Evolutionary conservation across 2,329 filamentous ascomycete genomes (phyloP).

Genomic region (Stagonosporopsis rhizophila): DNA sequence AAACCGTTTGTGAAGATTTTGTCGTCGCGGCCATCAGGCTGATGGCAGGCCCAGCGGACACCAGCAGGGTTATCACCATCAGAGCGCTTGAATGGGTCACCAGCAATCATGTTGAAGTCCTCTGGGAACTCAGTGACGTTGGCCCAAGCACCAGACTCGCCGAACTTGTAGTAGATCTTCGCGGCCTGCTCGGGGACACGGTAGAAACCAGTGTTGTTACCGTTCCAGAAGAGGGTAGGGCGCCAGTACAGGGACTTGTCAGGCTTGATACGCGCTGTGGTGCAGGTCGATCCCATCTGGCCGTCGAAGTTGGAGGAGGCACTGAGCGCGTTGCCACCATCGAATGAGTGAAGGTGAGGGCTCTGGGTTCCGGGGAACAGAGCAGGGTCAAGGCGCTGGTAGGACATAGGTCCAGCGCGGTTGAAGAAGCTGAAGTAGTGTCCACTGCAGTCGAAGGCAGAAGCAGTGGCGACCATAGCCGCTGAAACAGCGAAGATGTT

Average conservation of each 20-base stretch:
- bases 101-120: constrained; percentile 48
- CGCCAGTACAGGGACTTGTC: constrained; percentile 51
- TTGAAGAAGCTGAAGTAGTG: constrained; percentile 51
- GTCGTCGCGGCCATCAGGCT: constrained; percentile 31
- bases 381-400: constrained; percentile 47
- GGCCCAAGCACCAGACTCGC: constrained; percentile 42
- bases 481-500: constrained; percentile 39
- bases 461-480: constrained; percentile 39
- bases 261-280: constrained; percentile 47
- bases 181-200: constrained; percentile 45
- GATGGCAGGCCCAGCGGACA: constrained; percentile 45
- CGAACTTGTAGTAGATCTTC: constrained; percentile 51
- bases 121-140: constrained; percentile 48
- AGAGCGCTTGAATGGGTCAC: constrained; percentile 39
- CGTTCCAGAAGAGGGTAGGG: constrained; percentile 47
- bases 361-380: constrained; percentile 42
- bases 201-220: constrained; percentile 46
- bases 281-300: constrained; percentile 43
- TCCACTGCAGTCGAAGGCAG: constrained; percentile 46
- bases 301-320: constrained; percentile 36
- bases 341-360: constrained; percentile 49
- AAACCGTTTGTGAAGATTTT: constrained; percentile 42
- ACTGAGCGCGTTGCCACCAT: constrained; percentile 45
- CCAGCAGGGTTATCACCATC: constrained; percentile 40
- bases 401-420: constrained; percentile 44